Evolutionary conservation across 371 early-diverging fungal species (phyloP).

Genomic region (Capillidium heterosporum): DNA sequence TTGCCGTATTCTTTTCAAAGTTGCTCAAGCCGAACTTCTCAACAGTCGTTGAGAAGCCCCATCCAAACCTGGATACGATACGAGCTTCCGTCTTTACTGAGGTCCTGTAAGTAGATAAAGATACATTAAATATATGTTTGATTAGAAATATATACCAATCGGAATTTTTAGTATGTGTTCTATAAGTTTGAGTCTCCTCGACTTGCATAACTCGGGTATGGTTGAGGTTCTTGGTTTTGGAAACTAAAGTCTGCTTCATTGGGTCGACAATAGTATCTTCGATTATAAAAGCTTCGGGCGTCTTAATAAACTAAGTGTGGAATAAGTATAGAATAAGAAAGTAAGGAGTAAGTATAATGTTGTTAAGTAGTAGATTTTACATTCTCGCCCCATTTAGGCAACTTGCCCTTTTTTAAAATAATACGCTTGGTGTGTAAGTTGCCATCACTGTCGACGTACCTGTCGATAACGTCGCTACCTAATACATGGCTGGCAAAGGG

Average conservation of each 20-base stretch:
- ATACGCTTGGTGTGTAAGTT: conserved; percentile 70
- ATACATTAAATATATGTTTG: background rate
- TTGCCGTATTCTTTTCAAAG: conserved; percentile 65
- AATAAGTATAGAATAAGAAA: background rate
- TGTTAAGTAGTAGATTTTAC: conserved; percentile 9
- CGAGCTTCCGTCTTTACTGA: conserved; percentile 61
- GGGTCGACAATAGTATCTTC: conserved; percentile 80
- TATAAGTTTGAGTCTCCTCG: conserved; percentile 72
- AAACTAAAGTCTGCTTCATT: conserved; percentile 46
- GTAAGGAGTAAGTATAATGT: conserved; percentile 2
- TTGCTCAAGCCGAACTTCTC: conserved; percentile 77
- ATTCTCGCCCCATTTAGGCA: conserved; percentile 73
- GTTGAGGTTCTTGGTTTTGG: conserved; percentile 71
- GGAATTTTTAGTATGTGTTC: conserved; percentile 28
- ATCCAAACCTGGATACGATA: conserved; percentile 74
- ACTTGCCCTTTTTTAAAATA: conserved; percentile 66
- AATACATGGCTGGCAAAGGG: conserved; percentile 93
- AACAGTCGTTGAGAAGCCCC: conserved; percentile 59
- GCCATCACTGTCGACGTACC: conserved; percentile 62
- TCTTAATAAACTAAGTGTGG: conserved; percentile 36
- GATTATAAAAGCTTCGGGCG: conserved; percentile 57
- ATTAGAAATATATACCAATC: conserved; percentile 15
- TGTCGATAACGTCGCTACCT: conserved; percentile 75
- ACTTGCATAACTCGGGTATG: conserved; percentile 84
- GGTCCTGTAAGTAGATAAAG: conserved; percentile 22